A percentile compares a stretch with the other conserved stretches of the same genome.
These are phyloP conservation scores for Calycina herbarum DNA, from an alignment of 2,329 filamentous ascomycete genomes.

Conservation along the genomic window DNA sequence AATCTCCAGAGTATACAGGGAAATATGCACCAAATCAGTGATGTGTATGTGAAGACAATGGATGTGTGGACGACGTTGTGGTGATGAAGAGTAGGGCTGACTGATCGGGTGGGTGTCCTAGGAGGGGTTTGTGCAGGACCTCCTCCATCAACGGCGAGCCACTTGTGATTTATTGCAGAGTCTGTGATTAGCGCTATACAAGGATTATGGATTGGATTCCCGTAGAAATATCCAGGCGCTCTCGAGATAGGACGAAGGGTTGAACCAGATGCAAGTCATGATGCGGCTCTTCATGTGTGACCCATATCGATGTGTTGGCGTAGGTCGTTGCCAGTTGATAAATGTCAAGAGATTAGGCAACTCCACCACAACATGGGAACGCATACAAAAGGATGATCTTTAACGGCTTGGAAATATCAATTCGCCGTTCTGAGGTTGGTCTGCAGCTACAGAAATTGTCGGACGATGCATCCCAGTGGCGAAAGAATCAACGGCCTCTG, in stretches of 20 bases:
- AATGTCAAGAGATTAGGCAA: slow-evolving; percentile 61
- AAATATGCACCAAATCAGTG: slow-evolving; percentile 38
- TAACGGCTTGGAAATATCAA: slow-evolving; percentile 35
- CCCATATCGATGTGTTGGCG: slow-evolving; percentile 89
- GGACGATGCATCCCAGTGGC: slow-evolving; percentile 37
- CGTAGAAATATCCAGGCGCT: slow-evolving; percentile 33
- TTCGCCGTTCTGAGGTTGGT: slow-evolving; percentile 34
- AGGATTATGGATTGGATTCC: slow-evolving; percentile 36
- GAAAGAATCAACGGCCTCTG: slow-evolving; percentile 32
- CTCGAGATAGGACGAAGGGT: slow-evolving; percentile 43
- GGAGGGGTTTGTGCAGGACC: slow-evolving; percentile 37
- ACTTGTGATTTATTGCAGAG: slow-evolving; percentile 64
- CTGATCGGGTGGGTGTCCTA: slow-evolving; percentile 37
- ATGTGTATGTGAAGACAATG: slow-evolving; percentile 35
- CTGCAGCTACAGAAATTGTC: slow-evolving; percentile 36
- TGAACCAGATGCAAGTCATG: slow-evolving; percentile 39
- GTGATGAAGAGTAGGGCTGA: slow-evolving; percentile 39
- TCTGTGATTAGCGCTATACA: slow-evolving; percentile 37
- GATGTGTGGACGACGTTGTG: slow-evolving; percentile 38
- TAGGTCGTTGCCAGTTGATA: slow-evolving; percentile 79
- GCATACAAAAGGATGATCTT: slow-evolving; percentile 38
- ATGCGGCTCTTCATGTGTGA: slow-evolving; percentile 69
- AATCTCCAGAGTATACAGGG: slow-evolving; percentile 47
- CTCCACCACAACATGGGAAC: slow-evolving; percentile 56
- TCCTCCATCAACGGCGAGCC: slow-evolving; percentile 55